These are phyloP conservation scores for Phytophthora fragariaefolia DNA, from an alignment of 352 stramenopile species.

Conservation along the genomic window DNA sequence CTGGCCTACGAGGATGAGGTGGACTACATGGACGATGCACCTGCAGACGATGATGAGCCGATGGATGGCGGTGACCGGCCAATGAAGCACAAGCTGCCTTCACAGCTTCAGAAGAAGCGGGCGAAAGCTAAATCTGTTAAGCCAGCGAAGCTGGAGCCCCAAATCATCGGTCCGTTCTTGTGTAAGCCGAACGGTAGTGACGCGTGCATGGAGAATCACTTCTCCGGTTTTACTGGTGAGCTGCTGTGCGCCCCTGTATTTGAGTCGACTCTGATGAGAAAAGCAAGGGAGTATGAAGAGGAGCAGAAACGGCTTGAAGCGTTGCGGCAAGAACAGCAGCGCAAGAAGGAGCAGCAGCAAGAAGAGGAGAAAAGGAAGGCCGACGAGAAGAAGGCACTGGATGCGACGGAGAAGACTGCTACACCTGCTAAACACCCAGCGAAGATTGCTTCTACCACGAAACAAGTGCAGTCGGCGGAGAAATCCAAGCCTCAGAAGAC, in stretches of 20 bases:
- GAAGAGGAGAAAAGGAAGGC: slow-evolving; percentile 31
- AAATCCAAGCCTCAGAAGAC: slow-evolving; percentile 4
- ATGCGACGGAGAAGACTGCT: background rate
- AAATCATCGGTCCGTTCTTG: slow-evolving; percentile 67
- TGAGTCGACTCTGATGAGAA: slow-evolving; percentile 57
- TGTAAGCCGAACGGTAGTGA: slow-evolving; percentile 6
- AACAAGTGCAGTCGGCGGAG: background rate
- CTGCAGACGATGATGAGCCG: slow-evolving; percentile 35
- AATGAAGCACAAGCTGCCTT: slow-evolving; percentile 60
- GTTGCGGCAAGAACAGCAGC: slow-evolving; percentile 32
- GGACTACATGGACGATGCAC: slow-evolving; percentile 74
- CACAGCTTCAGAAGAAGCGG: slow-evolving; percentile 60
- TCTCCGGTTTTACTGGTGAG: slow-evolving; percentile 33
- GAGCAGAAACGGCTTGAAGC: slow-evolving; percentile 43
- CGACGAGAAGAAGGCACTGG: slow-evolving; percentile 22
- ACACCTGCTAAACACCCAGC: too few species aligned
- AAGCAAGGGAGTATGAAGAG: slow-evolving; percentile 51
- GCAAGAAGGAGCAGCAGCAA: slow-evolving; percentile 37
- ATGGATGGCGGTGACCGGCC: slow-evolving; percentile 30
- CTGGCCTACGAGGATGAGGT: slow-evolving; percentile 90
- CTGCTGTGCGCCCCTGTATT: slow-evolving; percentile 45
- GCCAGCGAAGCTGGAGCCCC: slow-evolving; percentile 68
- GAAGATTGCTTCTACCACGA: background rate
- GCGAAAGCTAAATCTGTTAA: slow-evolving; percentile 65
- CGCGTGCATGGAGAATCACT: slow-evolving; percentile 17